phyloP scores from a whole-genome alignment of 768 basidiomycete genomes.

The Pleurotus tuber-regium region DNA sequence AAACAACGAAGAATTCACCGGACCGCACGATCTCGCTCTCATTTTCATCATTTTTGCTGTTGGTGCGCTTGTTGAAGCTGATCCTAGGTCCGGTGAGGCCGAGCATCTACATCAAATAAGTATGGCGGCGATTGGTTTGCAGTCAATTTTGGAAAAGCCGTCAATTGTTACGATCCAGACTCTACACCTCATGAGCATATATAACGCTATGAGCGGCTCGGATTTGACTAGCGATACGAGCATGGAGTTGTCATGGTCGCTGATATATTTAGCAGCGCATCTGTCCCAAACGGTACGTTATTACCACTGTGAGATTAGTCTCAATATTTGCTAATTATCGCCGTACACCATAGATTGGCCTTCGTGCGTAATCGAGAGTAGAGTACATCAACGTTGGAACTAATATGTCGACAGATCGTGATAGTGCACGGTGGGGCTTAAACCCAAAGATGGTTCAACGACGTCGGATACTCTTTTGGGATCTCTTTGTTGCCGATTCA shows the following conservation, averaged over 20 bases:
- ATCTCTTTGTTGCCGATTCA: conserved; percentile 68
- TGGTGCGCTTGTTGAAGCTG: conserved; percentile 44
- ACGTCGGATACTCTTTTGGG: conserved; percentile 73
- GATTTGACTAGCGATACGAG: conserved; percentile 60
- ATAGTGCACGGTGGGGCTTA: conserved; percentile 64
- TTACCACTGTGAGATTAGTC: neutral
- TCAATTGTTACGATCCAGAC: conserved; percentile 69
- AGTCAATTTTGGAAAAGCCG: conserved; percentile 70
- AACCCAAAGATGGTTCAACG: conserved; percentile 60
- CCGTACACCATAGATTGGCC: conserved; percentile 46
- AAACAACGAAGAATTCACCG: conserved; percentile 33
- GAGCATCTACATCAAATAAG: conserved; percentile 70
- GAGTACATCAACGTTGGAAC: neutral
- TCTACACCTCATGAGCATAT: conserved; percentile 61
- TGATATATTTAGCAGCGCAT: conserved; percentile 64
- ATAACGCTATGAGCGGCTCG: conserved; percentile 67
- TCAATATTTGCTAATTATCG: neutral
- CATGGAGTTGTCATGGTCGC: conserved; percentile 72
- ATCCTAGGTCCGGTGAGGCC: conserved; percentile 34
- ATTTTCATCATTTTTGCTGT: conserved; percentile 51
- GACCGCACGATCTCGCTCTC: conserved; percentile 47
- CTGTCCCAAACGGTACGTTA: conserved; percentile 59
- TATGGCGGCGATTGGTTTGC: conserved; percentile 60
- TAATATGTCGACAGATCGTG: conserved; percentile 45
- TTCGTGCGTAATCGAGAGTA: conserved; percentile 48